Evolutionary conservation across 1,284 basidiomycete species (phyloP).

Genomic region (Irpex sp.): DNA sequence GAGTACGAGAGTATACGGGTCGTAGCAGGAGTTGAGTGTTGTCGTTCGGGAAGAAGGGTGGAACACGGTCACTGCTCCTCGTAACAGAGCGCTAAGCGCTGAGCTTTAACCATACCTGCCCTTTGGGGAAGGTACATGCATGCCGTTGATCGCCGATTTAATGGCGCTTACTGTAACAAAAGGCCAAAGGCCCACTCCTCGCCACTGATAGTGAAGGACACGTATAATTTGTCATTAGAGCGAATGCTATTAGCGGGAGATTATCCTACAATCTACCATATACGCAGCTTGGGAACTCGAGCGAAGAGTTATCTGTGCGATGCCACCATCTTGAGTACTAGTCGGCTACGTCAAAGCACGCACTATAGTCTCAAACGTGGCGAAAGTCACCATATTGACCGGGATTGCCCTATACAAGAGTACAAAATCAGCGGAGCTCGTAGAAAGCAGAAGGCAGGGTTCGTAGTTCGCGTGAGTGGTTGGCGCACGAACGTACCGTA

Average conservation of each 20-base stretch:
- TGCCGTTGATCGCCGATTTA: too few relatives aligned
- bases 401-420: conserved; percentile 36
- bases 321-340: background rate
- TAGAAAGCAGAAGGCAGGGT: background rate
- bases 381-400: conserved; percentile 58
- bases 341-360: conserved; percentile 28
- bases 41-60: too few relatives aligned
- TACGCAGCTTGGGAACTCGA: background rate
- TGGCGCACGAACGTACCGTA: conserved; percentile 50
- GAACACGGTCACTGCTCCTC: too few relatives aligned
- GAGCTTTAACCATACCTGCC: too few relatives aligned
- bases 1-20: too few relatives aligned
- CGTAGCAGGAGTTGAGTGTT: too few relatives aligned
- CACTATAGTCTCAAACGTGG: conserved; percentile 46
- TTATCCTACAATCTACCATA: background rate
- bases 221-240: background rate
- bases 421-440: background rate
- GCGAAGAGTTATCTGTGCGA: background rate
- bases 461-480: too few relatives aligned
- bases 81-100: too few relatives aligned
- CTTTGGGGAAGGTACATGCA: too few relatives aligned
- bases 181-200: too few relatives aligned
- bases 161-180: too few relatives aligned
- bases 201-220: too few relatives aligned
- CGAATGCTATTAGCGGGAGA: background rate